Evolutionary conservation across 805 yeast genomes (phyloP).

Genomic region (Yamadazyma paraphyllophila): DNA sequence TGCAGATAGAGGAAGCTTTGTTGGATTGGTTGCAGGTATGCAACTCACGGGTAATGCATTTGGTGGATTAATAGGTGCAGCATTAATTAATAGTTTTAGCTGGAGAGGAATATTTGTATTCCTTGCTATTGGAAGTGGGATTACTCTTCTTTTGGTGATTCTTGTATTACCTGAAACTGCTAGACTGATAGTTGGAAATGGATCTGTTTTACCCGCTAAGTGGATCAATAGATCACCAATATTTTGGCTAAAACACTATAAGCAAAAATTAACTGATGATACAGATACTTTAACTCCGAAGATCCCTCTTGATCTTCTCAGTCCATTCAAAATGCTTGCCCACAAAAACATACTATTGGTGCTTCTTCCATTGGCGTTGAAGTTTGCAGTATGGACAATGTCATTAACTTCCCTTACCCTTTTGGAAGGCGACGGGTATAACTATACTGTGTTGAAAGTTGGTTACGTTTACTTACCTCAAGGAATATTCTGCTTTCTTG

Average conservation of each 20-base stretch:
- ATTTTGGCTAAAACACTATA: conserved; percentile 28
- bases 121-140: conserved; percentile 61
- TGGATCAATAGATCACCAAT: conserved; percentile 47
- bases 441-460: conserved; percentile 51
- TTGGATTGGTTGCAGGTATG: conserved; percentile 64
- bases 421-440: conserved; percentile 46
- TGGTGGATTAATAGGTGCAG: conserved; percentile 67
- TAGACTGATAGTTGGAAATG: conserved; percentile 71
- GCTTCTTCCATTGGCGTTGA: conserved; percentile 57
- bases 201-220: conserved; percentile 53
- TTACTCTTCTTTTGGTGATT: conserved; percentile 24
- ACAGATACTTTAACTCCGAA: conserved; percentile 15
- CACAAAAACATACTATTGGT: conserved; percentile 46
- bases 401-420: conserved; percentile 61
- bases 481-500: conserved; percentile 63
- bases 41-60: conserved; percentile 72
- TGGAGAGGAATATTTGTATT: conserved; percentile 87
- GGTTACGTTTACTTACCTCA: conserved; percentile 75
- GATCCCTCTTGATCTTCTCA: conserved; percentile 23
- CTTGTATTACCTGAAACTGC: conserved; percentile 70
- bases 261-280: conserved; percentile 31
- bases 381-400: conserved; percentile 70
- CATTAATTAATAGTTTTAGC: conserved; percentile 30
- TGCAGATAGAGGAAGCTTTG: conserved; percentile 65
- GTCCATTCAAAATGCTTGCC: conserved; percentile 42